phyloP scores from a whole-genome alignment of 306 rosid species.

The Neltuma alba region DNA sequence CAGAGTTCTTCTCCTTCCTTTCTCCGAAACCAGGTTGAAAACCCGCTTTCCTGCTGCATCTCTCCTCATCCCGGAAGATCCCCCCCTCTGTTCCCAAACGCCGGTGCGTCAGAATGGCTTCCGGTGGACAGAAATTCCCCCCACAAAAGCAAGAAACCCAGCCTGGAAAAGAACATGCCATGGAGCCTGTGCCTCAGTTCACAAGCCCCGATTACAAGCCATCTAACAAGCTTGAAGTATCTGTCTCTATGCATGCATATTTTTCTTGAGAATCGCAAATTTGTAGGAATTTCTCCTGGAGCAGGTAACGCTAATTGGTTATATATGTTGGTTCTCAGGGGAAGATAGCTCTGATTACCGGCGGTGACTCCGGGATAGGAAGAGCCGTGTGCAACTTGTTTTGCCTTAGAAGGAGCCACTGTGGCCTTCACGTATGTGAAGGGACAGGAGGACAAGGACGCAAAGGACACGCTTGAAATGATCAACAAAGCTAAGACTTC shows the following conservation, averaged over 20 bases:
- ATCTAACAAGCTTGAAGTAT: constrained; percentile 70
- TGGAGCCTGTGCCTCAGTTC: constrained; percentile 83
- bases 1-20: neutral
- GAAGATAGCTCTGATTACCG: constrained; percentile 71
- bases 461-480: constrained; percentile 57
- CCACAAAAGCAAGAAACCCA: constrained; percentile 65
- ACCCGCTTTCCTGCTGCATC: constrained; percentile 19
- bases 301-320: neutral
- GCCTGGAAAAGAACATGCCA: constrained; percentile 76
- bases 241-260: too few species aligned
- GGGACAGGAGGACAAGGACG: constrained; percentile 72
- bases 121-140: constrained; percentile 55
- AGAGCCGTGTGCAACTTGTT: constrained; percentile 65
- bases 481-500: constrained; percentile 53
- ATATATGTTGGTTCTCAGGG: constrained; percentile 60
- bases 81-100: neutral
- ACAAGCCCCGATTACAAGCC: constrained; percentile 61
- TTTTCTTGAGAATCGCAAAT: too few species aligned
- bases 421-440: constrained; percentile 83
- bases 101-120: constrained; percentile 63
- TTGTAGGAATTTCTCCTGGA: neutral
- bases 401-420: constrained; percentile 79
- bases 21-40: neutral
- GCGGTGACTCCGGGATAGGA: constrained; percentile 89
- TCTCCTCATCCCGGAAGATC: constrained; percentile 23